A percentile compares a stretch with the other conserved stretches of the same genome.
Evolutionary conservation across 2,329 filamentous ascomycete species (phyloP).

Genomic region (Clarireedia monteithiana): DNA sequence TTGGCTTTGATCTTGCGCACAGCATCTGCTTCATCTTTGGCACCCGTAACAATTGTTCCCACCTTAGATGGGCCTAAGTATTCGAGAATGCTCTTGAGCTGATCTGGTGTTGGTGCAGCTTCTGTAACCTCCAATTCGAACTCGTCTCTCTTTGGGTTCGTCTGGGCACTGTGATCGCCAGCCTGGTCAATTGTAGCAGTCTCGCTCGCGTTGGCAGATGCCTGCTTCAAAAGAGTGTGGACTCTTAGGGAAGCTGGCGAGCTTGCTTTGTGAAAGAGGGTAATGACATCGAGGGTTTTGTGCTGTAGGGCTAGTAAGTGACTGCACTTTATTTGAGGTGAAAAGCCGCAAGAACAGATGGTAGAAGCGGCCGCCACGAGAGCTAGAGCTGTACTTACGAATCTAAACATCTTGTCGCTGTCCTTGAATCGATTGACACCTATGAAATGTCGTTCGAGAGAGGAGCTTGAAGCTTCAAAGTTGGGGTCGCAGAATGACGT

Average conservation of each 20-base stretch:
- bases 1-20: conserved; percentile 69
- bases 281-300: conserved; percentile 84
- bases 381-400: conserved; percentile 21
- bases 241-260: conserved; percentile 65
- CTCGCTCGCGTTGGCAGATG: conserved; percentile 59
- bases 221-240: conserved; percentile 71
- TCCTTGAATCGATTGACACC: not conserved
- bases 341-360: not conserved
- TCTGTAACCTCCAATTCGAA: conserved; percentile 88
- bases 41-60: conserved; percentile 64
- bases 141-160: conserved; percentile 44
- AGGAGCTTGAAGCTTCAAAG: not conserved
- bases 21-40: conserved; percentile 67
- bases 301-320: conserved; percentile 38
- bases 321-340: conserved; percentile 2
- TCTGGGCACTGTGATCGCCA: conserved; percentile 55
- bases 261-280: conserved; percentile 85
- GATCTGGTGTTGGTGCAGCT: conserved; percentile 69
- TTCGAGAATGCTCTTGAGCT: conserved; percentile 75
- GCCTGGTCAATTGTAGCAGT: conserved; percentile 69
- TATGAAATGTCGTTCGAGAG: not conserved
- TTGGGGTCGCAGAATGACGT: not conserved
- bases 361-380: not conserved
- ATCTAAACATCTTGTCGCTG: conserved; percentile 29
- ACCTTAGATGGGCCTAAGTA: conserved; percentile 62